phyloP scores from a whole-genome alignment of 768 basidiomycete genomes.

The Phlegmacium glaucopus region DNA sequence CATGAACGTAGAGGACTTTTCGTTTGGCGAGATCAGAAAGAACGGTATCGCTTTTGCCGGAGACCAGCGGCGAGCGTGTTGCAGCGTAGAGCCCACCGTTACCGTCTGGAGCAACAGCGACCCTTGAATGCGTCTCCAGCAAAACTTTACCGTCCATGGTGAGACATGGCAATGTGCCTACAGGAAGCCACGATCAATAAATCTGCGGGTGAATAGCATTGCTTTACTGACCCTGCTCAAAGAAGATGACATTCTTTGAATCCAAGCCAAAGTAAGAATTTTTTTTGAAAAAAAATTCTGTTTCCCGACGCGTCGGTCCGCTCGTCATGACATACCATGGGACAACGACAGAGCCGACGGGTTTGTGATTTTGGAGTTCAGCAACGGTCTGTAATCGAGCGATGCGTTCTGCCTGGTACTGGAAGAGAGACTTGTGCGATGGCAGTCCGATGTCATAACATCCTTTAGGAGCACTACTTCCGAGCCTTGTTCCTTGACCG shows the following conservation, averaged over 20 bases:
- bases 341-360: constrained; percentile 62
- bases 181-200: constrained; percentile 3
- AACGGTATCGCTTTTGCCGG: constrained; percentile 63
- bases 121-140: constrained; percentile 69
- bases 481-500: constrained; percentile 94
- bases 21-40: constrained; percentile 78
- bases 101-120: constrained; percentile 97
- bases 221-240: constrained; percentile 79
- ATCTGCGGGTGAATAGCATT: constrained; percentile 4
- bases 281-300: constrained; percentile 78
- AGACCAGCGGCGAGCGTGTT: constrained; percentile 70
- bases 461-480: constrained; percentile 91
- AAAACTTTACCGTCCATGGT: constrained; percentile 93
- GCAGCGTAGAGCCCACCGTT: constrained; percentile 98
- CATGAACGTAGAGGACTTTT: constrained; percentile 85
- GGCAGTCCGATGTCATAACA: constrained; percentile 97
- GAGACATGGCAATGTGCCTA: constrained; percentile 94
- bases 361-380: constrained; percentile 47
- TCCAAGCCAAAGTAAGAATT: constrained; percentile 82
- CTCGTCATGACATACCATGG: constrained; percentile 99
- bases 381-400: constrained; percentile 77
- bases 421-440: constrained; percentile 91
- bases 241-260: constrained; percentile 80
- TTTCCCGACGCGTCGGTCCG: constrained; percentile 87
- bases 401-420: constrained; percentile 97